A percentile compares a stretch with the other conserved stretches of the same genome.
Conservation (phyloP, 1,284 basidiomycete species). For the Tranzscheliella williamsii region DNA sequence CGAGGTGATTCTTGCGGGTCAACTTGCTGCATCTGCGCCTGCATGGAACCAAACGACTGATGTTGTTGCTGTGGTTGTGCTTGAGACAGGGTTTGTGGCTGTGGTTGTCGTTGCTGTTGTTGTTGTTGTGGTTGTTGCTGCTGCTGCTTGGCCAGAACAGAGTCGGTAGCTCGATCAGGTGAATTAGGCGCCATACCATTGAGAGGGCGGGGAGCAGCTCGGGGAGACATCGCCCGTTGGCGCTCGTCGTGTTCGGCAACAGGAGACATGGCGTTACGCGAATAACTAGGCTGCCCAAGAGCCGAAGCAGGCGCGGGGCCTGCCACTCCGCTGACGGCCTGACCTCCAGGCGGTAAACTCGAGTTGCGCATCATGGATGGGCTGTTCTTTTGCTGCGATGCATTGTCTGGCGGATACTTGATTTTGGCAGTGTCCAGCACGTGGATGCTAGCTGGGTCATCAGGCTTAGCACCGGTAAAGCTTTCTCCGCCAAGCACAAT, state of each 20-base stretch:
- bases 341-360: constrained; percentile 12
- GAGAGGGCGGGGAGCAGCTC: constrained; percentile 3
- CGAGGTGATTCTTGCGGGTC: neutral
- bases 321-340: neutral
- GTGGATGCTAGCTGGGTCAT: constrained; percentile 82
- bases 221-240: constrained; percentile 35
- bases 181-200: constrained; percentile 11
- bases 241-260: constrained; percentile 27
- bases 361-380: constrained; percentile 19
- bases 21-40: constrained; percentile 1
- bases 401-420: constrained; percentile 58
- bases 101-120: no score
- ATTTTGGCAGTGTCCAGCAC: constrained; percentile 64
- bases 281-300: constrained; percentile 10
- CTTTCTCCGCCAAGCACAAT: constrained; percentile 95
- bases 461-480: constrained; percentile 70
- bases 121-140: constrained; percentile 3
- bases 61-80: constrained; percentile 1
- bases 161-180: constrained; percentile 8
- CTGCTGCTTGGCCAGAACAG: constrained; percentile 11
- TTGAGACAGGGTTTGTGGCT: no score
- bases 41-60: neutral
- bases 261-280: constrained; percentile 34
- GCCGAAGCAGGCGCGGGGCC: constrained; percentile 15
- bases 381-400: constrained; percentile 26